Conservation (phyloP, 2,329 filamentous ascomycete species). For the Penicillium sp. region DNA sequence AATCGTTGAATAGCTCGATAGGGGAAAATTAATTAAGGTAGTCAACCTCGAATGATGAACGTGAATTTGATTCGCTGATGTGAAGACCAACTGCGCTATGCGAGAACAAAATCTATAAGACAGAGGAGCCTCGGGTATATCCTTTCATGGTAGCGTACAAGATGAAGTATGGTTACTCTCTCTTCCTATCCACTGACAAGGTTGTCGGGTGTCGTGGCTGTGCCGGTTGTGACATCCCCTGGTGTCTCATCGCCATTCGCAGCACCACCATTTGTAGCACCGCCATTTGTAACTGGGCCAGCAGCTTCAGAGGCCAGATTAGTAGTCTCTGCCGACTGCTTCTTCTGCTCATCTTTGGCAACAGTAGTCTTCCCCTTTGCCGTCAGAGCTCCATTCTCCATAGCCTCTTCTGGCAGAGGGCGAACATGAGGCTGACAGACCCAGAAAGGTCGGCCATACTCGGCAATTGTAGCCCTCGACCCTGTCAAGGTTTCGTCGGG, state of each 20-base stretch:
- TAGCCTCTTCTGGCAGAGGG: slow-evolving; percentile 82
- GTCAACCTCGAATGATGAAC: background rate
- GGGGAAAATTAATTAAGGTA: background rate
- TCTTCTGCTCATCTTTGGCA: slow-evolving; percentile 15
- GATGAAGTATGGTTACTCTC: background rate
- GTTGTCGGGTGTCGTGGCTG: slow-evolving; percentile 29
- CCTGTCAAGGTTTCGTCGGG: slow-evolving; percentile 38
- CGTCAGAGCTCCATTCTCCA: slow-evolving; percentile 76
- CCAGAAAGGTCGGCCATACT: slow-evolving; percentile 85
- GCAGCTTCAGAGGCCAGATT: slow-evolving; percentile 13
- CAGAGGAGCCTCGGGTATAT: background rate
- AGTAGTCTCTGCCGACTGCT: slow-evolving; percentile 10
- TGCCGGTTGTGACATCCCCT: slow-evolving; percentile 6
- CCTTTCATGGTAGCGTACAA: background rate
- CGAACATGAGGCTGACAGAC: slow-evolving; percentile 84
- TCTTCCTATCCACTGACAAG: slow-evolving; percentile 33
- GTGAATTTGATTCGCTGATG: background rate
- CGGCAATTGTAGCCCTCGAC: slow-evolving; percentile 64
- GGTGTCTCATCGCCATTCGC: background rate
- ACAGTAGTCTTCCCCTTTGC: slow-evolving; percentile 65
- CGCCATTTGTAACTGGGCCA: slow-evolving; percentile 8
- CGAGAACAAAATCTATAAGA: slow-evolving; percentile 4
- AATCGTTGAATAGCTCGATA: too few species aligned
- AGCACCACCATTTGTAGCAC: slow-evolving; percentile 1
- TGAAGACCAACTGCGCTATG: slow-evolving; percentile 6